Evolutionary conservation across 2,329 filamentous ascomycete species (phyloP), one percentile per base, ranked within the genome.

Genomic region (Fusarium clavum): DNA sequence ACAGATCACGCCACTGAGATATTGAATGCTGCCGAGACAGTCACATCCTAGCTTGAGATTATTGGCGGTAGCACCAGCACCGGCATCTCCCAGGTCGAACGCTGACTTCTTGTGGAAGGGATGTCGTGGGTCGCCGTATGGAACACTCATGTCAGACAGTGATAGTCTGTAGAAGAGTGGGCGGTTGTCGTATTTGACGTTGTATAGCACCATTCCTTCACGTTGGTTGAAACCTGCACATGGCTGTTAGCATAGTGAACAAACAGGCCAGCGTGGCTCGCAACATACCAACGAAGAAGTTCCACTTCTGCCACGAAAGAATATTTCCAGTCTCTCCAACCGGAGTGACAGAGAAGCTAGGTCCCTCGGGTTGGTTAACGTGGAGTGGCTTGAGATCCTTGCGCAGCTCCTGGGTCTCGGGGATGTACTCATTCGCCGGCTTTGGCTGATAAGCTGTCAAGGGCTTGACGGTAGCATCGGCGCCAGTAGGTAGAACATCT

Each of bases 41-140:
- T 93, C 91, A 59, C 91, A 92, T 20, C 91, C 91, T 0, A 92
- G 83, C 18, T 84, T 82, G 5, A 94, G 83, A 66, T 91, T 91
- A 77, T 93, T 93, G 18, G 89, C 88, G 49, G 85, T 88, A 51
- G 87, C 85, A 3, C 91, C 91, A 25, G 88, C 87, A 8, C 91
- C 91, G 12, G 86, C 88, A 62, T 93, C 90, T 10, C 91, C 91
- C 64, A 93, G 86, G 71, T 93, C 91, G 70, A 93, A 93, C 0
- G 91, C 91, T 53, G 89, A 87, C 76, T 93, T 93, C 45, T 90
- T 85, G 54, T 90, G 88, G 76, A 87, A 92, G 0, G 90, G 90
- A 1, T 84, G 81, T 4, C 91, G 85, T 0, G 88, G 88, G 67
- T 92, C 91, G 3, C 83, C 89, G 69, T 93, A 93, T 0, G 90